These are phyloP conservation scores for Aureobasidium pullulans DNA, from an alignment of 2,329 filamentous ascomycete species.

Conservation along the genomic window DNA sequence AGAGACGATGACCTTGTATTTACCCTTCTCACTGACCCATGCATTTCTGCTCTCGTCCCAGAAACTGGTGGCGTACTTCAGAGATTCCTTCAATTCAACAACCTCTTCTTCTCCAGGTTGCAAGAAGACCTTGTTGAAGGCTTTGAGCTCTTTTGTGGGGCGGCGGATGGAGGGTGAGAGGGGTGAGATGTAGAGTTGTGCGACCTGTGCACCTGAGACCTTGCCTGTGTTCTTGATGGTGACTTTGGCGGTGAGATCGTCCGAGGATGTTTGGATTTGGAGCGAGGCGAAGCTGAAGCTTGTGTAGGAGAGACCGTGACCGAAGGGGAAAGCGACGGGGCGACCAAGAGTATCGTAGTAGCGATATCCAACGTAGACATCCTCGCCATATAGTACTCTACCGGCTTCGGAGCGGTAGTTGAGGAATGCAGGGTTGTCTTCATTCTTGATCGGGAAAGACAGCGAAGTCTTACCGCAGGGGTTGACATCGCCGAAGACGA, in stretches of 20 bases:
- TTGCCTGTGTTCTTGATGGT: slow-evolving; percentile 51
- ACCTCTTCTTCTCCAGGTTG: slow-evolving; percentile 50
- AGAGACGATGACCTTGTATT: slow-evolving; percentile 56
- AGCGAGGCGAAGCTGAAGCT: slow-evolving; percentile 58
- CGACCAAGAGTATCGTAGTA: slow-evolving; percentile 60
- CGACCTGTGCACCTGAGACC: slow-evolving; percentile 53
- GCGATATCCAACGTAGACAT: slow-evolving; percentile 64
- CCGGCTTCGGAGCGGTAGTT: slow-evolving; percentile 67
- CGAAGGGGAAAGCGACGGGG: slow-evolving; percentile 64
- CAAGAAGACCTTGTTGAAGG: slow-evolving; percentile 59
- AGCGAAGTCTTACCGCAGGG: slow-evolving; percentile 69
- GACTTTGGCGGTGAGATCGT: slow-evolving; percentile 44
- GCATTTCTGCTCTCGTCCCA: slow-evolving; percentile 61
- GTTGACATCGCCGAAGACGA: slow-evolving; percentile 66
- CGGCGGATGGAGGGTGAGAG: slow-evolving; percentile 55
- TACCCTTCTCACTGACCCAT: slow-evolving; percentile 60
- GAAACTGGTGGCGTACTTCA: slow-evolving; percentile 61
- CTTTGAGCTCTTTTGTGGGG: slow-evolving; percentile 63
- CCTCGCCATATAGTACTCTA: slow-evolving; percentile 63
- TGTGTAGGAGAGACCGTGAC: slow-evolving; percentile 72
- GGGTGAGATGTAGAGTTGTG: slow-evolving; percentile 63
- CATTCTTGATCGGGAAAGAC: slow-evolving; percentile 52
- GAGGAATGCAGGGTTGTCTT: slow-evolving; percentile 57
- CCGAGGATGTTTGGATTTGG: slow-evolving; percentile 36
- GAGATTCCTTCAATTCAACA: slow-evolving; percentile 50